Base-by-base conservation (phyloP, 768 basidiomycete genomes). In the Lactarius evosmus region DNA sequence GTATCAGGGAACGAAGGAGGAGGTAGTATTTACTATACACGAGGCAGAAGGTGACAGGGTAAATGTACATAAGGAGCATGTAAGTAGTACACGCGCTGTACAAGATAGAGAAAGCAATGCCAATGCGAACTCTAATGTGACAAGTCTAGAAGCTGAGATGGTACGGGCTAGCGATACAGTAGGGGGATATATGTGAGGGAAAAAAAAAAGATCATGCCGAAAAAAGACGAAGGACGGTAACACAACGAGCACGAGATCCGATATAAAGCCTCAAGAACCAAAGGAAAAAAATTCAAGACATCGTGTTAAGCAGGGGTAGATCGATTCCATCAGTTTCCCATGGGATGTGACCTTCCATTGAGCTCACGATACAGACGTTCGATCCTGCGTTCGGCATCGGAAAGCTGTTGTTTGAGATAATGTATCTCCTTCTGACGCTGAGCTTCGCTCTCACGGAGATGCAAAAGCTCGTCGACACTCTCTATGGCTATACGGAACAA, bases 131-230 rank as follows among this genome's bases (percentile, higher is more conserved):
- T 59, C 51, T 63, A 59, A 58, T 54, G 14, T 59, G 16, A 63
- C 62, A 59, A 38, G 54, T 41, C 55, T 25, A 27, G 33, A 44
- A 49, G 25, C 30, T 22, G 62, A 27, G 51, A 16, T 50, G 40
- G 40, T 52, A 22, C 29, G 58, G n/a, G 58, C 63, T 65, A 65
- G 51, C 58, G 63, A 65, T 65, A 65, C 63, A 65, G 63, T 29
- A 46, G 53, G 30, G 56, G 56, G 40, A 56, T 57, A 46, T 53
- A 51, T 36, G 17, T 25, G 51, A 25, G n/a, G 32, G 46, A 7
- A 50, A 55, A 40, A 8, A 58, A 44, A 38, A 14, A 22, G 41
- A 25, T 25, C 46, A 49, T n/a, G 41, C n/a, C 16, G 38, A 40
- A 16, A 40, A 16, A 41, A n/a, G 40, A 41, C 40, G 36, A 38